phyloP scores from a whole-genome alignment of 306 rosid genomes.

The Glycyrrhiza uralensis region DNA sequence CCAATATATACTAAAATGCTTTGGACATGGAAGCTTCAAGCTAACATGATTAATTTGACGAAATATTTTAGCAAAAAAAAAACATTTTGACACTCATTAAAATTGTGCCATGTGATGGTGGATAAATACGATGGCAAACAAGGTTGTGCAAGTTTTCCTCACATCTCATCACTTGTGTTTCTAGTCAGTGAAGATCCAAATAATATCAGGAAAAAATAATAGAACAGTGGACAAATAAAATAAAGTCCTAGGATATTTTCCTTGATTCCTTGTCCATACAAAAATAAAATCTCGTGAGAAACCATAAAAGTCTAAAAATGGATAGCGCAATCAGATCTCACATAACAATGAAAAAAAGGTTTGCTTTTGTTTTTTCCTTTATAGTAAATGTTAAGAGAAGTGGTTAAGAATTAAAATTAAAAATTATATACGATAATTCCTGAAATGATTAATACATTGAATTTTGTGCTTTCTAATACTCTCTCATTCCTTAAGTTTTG shows the following conservation, averaged over 20 bases:
- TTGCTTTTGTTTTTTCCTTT: too few species aligned
- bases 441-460: too few species aligned
- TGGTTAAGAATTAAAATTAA: too few species aligned
- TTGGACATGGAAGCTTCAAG: conserved; percentile 21
- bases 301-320: neutral
- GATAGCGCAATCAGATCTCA: neutral
- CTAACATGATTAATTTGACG: neutral
- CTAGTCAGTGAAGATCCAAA: neutral
- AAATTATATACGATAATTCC: too few species aligned
- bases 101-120: conserved; percentile 17
- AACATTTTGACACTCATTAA: neutral
- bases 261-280: neutral
- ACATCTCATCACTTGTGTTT: too few species aligned
- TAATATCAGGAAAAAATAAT: neutral
- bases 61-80: neutral
- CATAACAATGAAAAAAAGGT: neutral
- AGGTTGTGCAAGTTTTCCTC: neutral
- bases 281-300: neutral
- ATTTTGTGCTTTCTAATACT: too few species aligned
- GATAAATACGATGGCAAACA: neutral
- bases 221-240: neutral
- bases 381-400: too few species aligned
- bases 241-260: neutral
- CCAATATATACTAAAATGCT: neutral
- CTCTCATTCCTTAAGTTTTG: too few species aligned